Evolutionary conservation across 2,329 filamentous ascomycete genomes (phyloP).

Genomic region (Verticillium albo-atrum): DNA sequence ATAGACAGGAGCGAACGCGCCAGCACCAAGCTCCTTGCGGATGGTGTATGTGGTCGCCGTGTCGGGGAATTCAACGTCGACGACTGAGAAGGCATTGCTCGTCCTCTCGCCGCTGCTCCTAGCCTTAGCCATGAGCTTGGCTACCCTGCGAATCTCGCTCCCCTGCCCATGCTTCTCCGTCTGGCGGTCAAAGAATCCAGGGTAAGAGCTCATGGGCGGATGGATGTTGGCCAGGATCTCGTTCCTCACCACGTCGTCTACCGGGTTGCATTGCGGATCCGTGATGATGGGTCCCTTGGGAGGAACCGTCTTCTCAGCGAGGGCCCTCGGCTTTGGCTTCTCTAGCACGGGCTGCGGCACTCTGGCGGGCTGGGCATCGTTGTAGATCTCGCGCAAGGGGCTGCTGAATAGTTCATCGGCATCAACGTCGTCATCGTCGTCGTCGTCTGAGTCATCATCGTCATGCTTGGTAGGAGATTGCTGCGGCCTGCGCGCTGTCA

Average conservation of each 20-base stretch:
- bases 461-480: constrained; percentile 6
- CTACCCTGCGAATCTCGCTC: constrained; percentile 75
- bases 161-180: constrained; percentile 60
- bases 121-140: constrained; percentile 60
- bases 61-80: constrained; percentile 64
- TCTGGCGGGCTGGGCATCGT: constrained; percentile 42
- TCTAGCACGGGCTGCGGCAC: constrained; percentile 48
- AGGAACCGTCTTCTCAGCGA: constrained; percentile 33
- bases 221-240: constrained; percentile 71
- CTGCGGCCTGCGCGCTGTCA: constrained; percentile 10
- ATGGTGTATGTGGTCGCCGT: constrained; percentile 67
- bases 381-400: constrained; percentile 64
- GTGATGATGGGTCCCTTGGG: constrained; percentile 71
- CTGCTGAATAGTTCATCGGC: constrained; percentile 54
- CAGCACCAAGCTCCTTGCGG: constrained; percentile 82
- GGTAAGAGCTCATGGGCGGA: constrained; percentile 68
- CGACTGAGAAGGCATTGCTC: constrained; percentile 51
- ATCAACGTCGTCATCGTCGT: constrained; percentile 23
- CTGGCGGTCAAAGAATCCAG: constrained; percentile 74
- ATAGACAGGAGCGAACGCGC: constrained; percentile 94
- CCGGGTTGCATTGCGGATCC: constrained; percentile 83
- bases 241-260: constrained; percentile 69
- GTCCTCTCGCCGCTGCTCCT: constrained; percentile 57
- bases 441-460: constrained; percentile 21
- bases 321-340: constrained; percentile 38